Evolutionary conservation across 2,329 filamentous ascomycete genomes (phyloP).

Genomic region (Didymella exigua): DNA sequence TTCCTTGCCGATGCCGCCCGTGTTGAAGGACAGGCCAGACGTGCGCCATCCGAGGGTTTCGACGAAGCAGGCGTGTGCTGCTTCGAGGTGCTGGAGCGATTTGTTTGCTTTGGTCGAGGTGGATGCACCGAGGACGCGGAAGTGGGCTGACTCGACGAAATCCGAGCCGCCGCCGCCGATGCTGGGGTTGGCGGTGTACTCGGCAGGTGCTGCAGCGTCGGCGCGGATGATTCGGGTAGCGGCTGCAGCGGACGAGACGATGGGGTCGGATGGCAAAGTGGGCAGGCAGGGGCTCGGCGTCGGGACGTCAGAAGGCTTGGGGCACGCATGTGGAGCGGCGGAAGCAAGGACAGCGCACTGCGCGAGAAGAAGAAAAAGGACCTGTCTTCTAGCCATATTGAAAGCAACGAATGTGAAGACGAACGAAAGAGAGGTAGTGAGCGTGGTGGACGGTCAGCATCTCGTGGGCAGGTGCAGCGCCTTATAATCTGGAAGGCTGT

Average conservation of each 20-base stretch:
- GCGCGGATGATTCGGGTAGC: background rate
- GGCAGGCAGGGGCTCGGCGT: too few species aligned
- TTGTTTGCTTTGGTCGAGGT: slow-evolving; percentile 35
- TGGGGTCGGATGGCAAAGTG: too few species aligned
- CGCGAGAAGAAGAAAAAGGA: slow-evolving; percentile 5
- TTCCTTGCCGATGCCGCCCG: slow-evolving; percentile 28
- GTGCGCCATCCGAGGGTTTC: slow-evolving; percentile 26
- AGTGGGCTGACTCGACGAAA: slow-evolving; percentile 41
- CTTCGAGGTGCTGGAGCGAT: slow-evolving; percentile 53
- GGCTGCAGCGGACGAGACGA: too few species aligned
- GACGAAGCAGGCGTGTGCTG: slow-evolving; percentile 44
- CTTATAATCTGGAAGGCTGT: too few species aligned
- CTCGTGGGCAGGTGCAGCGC: too few species aligned
- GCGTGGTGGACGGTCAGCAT: too few species aligned
- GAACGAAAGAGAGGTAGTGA: background rate
- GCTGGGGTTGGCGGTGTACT: slow-evolving; percentile 20
- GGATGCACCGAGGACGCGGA: slow-evolving; percentile 47
- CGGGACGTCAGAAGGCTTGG: too few species aligned
- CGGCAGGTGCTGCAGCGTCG: slow-evolving; percentile 14
- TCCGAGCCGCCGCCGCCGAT: slow-evolving; percentile 19
- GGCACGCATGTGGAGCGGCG: slow-evolving; percentile 3
- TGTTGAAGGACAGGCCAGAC: slow-evolving; percentile 30
- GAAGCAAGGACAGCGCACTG: slow-evolving; percentile 6
- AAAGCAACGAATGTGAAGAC: slow-evolving; percentile 2
- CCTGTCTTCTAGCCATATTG: slow-evolving; percentile 8